Base-by-base conservation (phyloP, 805 yeast species). In the Lipomyces oligophaga region DNA sequence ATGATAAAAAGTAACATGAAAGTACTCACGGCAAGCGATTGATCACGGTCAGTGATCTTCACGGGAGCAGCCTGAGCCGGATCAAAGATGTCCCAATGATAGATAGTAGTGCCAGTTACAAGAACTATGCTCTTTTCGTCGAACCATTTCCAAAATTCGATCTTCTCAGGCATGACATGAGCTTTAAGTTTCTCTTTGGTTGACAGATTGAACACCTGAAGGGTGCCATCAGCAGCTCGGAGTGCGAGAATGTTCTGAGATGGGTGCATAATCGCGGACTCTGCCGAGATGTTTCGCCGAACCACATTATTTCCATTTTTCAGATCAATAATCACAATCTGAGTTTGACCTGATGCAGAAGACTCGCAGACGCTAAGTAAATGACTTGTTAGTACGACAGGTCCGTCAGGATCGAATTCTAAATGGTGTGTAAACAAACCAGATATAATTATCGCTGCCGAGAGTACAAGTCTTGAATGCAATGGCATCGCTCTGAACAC, bases 181-280 rank as follows among this genome's bases (percentile, higher is more conserved):
- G 95, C 83, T 74, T 89, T 89, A 64, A 93, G 76, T 64, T 95
- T 81, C 68, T 86, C 88, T 68, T 90, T 88, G 25, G 87, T 72
- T 43, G 81, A 85, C 60, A 93, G 75, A 68, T 93, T 85, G 71
- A 93, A 94, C 58, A 93, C 85, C 70, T 88, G 99, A 52, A 93
- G 77, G 32, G 96, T 89, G 39, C 96, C 88, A 58, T 96, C 96
- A 63, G 88, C 93, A 34, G 97, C 97, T 64, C 97, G 79, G 57
- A 93, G 78, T 13, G 96, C 87, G 60, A 93, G 88, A 54, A 89
- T 87, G 68, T 83, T 80, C 66, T 83, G 80, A n/a, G 70, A 63
- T 27, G 98, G 97, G 67, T 88, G 94, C 93, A 93, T 81, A 64
- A 93, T 93, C 41, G 97, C 97, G 54, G 88, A 85, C 69, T 93